Conservation (phyloP, 2,329 filamentous ascomycete genomes). For the Aspergillus chevalieri region DNA sequence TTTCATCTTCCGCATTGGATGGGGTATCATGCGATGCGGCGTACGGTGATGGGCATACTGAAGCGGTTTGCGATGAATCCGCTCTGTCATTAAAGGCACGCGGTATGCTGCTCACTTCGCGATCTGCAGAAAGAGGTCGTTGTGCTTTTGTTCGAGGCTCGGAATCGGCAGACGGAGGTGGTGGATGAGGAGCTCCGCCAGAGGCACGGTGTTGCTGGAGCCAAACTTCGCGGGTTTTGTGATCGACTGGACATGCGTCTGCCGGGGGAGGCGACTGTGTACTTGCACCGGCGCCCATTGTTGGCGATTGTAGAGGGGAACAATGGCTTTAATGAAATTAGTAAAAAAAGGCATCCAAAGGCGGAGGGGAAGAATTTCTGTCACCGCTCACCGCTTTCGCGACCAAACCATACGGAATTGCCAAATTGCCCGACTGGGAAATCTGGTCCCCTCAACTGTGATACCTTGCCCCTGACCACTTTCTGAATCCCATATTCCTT, state of each 20-base stretch:
- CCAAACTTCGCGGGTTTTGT: conserved; percentile 83
- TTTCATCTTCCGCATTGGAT: conserved; percentile 74
- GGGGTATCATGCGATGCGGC: conserved; percentile 36
- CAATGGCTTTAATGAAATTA: conserved; percentile 14
- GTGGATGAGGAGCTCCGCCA: conserved; percentile 31
- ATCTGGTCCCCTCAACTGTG: conserved; percentile 4
- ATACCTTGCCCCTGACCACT: not conserved
- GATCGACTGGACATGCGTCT: conserved; percentile 75
- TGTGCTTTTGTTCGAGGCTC: conserved; percentile 23
- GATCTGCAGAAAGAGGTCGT: conserved; percentile 56
- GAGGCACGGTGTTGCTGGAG: conserved; percentile 49
- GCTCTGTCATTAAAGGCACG: conserved; percentile 43
- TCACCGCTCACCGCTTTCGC: conserved; percentile 4
- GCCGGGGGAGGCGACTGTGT: conserved; percentile 22
- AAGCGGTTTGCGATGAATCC: conserved; percentile 14
- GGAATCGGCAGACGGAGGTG: conserved; percentile 17
- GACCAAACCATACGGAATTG: conserved; percentile 1
- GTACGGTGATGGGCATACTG: conserved; percentile 25
- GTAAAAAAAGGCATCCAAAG: conserved; percentile 1
- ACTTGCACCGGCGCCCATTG: conserved; percentile 36
- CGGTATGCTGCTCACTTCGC: conserved; percentile 75
- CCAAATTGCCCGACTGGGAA: conserved; percentile 8
- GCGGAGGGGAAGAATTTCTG: conserved; percentile 4
- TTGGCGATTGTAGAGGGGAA: conserved; percentile 9
- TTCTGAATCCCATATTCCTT: not conserved